A percentile compares a stretch with the other conserved stretches of the same genome.
phyloP scores from a whole-genome alignment of 768 basidiomycete genomes.

The Termitomyces sp. region DNA sequence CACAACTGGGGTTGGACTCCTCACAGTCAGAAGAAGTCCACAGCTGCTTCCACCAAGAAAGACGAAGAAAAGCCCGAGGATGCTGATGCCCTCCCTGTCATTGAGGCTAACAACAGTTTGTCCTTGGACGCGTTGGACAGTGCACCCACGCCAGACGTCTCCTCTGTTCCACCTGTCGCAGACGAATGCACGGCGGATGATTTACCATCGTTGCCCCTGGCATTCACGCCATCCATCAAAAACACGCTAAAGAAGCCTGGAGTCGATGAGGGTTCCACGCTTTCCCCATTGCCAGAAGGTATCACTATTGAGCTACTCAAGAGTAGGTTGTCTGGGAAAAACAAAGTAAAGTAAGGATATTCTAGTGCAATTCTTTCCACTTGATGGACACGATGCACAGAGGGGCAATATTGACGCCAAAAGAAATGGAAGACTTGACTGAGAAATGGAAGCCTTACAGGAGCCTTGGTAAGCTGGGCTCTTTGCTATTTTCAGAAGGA shows the following conservation, averaged over 20 bases:
- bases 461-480: conserved; percentile 58
- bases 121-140: not conserved
- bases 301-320: conserved; percentile 53
- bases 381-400: conserved; percentile 28
- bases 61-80: conserved; percentile 13
- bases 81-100: conserved; percentile 27
- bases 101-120: conserved; percentile 10
- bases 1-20: conserved; percentile 46
- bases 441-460: conserved; percentile 78
- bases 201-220: conserved; percentile 40
- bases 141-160: conserved; percentile 18
- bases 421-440: conserved; percentile 79
- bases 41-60: conserved; percentile 4
- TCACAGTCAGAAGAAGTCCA: conserved; percentile 31
- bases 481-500: not conserved
- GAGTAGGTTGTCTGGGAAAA: conserved; percentile 60
- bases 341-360: conserved; percentile 61
- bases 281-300: conserved; percentile 49
- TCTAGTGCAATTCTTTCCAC: not conserved
- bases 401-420: conserved; percentile 68
- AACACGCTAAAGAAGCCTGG: conserved; percentile 40
- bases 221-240: conserved; percentile 67
- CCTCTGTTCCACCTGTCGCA: conserved; percentile 29
- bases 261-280: conserved; percentile 15
- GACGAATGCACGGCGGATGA: conserved; percentile 21